A percentile compares a stretch with the other conserved stretches of the same genome.
phyloP scores from a whole-genome alignment of 2,329 filamentous ascomycete species.

The Mariannaea elegans region DNA sequence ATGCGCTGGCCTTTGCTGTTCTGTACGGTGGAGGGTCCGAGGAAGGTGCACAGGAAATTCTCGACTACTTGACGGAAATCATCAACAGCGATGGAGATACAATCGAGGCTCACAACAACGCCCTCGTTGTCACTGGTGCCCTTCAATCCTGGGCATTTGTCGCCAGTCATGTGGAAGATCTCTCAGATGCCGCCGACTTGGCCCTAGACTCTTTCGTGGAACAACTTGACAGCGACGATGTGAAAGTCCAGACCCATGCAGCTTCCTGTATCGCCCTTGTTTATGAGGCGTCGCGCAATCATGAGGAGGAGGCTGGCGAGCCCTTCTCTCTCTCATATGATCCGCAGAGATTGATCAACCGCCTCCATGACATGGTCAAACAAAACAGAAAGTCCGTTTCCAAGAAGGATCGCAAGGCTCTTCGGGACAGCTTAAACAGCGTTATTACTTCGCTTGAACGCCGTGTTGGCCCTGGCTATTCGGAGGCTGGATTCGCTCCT shows the following conservation, averaged over 20 bases:
- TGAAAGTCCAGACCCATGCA: constrained; percentile 78
- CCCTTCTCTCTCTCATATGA: constrained; percentile 60
- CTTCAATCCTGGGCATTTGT: constrained; percentile 83
- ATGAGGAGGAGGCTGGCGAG: constrained; percentile 60
- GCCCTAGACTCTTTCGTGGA: constrained; percentile 85
- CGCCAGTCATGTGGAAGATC: constrained; percentile 78
- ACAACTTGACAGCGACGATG: constrained; percentile 80
- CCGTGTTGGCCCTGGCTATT: constrained; percentile 63
- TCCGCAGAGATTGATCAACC: constrained; percentile 57
- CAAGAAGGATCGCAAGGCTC: constrained; percentile 57
- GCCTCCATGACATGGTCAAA: constrained; percentile 57
- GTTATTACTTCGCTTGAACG: constrained; percentile 64
- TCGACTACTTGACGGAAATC: constrained; percentile 81
- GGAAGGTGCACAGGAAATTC: constrained; percentile 73
- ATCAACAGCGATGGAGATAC: constrained; percentile 80
- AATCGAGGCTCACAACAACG: constrained; percentile 76
- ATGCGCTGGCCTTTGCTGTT: constrained; percentile 75
- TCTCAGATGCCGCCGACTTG: constrained; percentile 74
- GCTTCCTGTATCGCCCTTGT: constrained; percentile 84
- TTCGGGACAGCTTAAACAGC: constrained; percentile 59
- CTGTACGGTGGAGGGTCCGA: constrained; percentile 79
- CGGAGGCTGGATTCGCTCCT: constrained; percentile 54
- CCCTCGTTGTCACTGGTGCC: constrained; percentile 75
- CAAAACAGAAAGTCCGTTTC: constrained; percentile 60
- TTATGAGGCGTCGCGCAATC: constrained; percentile 72